phyloP scores from a whole-genome alignment of 306 rosid species.

The Fragaria ananassa region DNA sequence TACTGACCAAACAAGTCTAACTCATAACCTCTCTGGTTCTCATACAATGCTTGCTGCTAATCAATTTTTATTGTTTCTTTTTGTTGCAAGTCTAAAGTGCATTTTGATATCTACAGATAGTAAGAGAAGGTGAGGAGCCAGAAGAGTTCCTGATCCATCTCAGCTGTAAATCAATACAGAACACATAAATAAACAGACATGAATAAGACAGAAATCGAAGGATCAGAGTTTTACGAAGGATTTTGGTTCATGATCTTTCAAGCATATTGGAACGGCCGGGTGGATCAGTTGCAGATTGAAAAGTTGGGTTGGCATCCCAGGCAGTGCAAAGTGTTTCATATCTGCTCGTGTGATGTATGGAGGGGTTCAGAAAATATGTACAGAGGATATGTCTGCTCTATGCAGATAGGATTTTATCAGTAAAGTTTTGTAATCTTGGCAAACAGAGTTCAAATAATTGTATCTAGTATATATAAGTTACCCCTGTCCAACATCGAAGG shows the following conservation, averaged over 20 bases:
- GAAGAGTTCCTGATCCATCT: conserved; percentile 39
- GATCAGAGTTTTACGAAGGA: neutral
- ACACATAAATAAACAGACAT: neutral
- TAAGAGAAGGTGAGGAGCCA: conserved; percentile 49
- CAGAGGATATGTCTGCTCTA: conserved; percentile 22
- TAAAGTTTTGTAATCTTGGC: conserved; percentile 12
- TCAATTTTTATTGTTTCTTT: neutral
- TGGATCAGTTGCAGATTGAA: conserved; percentile 9
- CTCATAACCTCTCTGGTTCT: neutral
- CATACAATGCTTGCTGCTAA: neutral
- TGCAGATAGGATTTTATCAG: conserved; percentile 11
- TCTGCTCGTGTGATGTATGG: conserved; percentile 46
- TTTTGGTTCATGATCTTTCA: neutral
- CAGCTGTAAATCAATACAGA: conserved; percentile 11
- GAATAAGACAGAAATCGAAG: conserved; percentile 3
- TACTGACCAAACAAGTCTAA: neutral
- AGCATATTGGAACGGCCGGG: conserved; percentile 8
- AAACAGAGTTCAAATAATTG: conserved; percentile 4
- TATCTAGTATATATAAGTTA: neutral
- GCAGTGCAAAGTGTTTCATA: conserved; percentile 26
- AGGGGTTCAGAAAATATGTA: conserved; percentile 25
- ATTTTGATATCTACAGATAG: conserved; percentile 31
- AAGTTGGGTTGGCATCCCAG: conserved; percentile 36
- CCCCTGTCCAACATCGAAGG: conserved; percentile 4
- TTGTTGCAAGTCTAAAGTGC: neutral